A percentile compares a stretch with the other conserved stretches of the same genome.
These are phyloP conservation scores for Colletotrichum chrysophilum DNA, from an alignment of 2,329 filamentous ascomycete genomes.

Conservation along the genomic window DNA sequence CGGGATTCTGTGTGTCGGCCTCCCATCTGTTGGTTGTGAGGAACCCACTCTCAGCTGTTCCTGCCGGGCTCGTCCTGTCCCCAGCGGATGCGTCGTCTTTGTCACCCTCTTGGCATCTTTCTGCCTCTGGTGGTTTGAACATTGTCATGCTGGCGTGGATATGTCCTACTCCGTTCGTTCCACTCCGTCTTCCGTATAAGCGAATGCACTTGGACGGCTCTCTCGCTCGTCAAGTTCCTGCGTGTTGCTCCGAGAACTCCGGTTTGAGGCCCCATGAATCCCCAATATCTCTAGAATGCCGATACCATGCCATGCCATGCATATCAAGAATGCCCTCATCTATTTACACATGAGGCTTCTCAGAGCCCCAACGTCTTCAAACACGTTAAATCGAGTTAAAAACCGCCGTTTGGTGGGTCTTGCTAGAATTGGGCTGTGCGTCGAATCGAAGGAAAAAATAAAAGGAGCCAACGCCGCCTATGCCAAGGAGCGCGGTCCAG, in stretches of 20 bases:
- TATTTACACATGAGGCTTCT: slow-evolving; percentile 49
- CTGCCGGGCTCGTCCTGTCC: slow-evolving; percentile 16
- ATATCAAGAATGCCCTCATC: slow-evolving; percentile 54
- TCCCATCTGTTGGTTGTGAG: slow-evolving; percentile 7
- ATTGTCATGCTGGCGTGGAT: slow-evolving; percentile 16
- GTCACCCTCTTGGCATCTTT: slow-evolving; percentile 23
- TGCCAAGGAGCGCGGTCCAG: not conserved
- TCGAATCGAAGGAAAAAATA: slow-evolving; percentile 27
- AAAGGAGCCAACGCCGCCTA: slow-evolving; percentile 1
- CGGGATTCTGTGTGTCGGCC: slow-evolving; percentile 15
- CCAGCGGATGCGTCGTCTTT: slow-evolving; percentile 21
- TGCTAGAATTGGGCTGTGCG: slow-evolving; percentile 24
- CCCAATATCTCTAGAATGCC: slow-evolving; percentile 51
- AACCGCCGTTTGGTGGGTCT: slow-evolving; percentile 22
- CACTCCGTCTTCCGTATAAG: slow-evolving; percentile 39
- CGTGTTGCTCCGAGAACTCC: slow-evolving; percentile 54
- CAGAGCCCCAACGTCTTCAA: slow-evolving; percentile 34
- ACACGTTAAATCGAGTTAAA: slow-evolving; percentile 22
- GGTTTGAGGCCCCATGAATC: slow-evolving; percentile 40
- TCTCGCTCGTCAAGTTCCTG: slow-evolving; percentile 32
- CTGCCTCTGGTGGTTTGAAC: slow-evolving; percentile 12
- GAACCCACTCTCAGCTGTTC: slow-evolving; percentile 10
- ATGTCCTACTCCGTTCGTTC: slow-evolving; percentile 16
- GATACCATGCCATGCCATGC: slow-evolving; percentile 54
- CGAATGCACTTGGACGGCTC: slow-evolving; percentile 42